Evolutionary conservation across 2,329 filamentous ascomycete species (phyloP), one percentile per base, ranked within the genome.

Genomic region (Aspergillus terreus): DNA sequence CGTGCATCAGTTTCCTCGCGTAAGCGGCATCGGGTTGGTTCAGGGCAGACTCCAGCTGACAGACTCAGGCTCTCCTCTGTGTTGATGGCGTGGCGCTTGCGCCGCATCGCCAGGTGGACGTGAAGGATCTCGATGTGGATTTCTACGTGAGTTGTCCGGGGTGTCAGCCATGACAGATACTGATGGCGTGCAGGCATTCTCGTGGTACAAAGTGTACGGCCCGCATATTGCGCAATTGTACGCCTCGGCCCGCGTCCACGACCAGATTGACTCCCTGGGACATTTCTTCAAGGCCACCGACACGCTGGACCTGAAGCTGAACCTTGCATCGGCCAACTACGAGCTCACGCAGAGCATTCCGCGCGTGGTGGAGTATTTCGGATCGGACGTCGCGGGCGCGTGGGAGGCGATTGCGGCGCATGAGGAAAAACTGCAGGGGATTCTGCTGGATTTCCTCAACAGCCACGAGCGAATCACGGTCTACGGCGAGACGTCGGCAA

Each of bases 201-300:
- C 80, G 0, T 92, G 87, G 88, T 92, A 92, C 71, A 92, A 92
- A 67, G 82, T 91, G 1, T 92, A 87, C 63, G 88, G 88, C 0
- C 88, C 88, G 1, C 88, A 92, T 59, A 77, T 91, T 1, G 79
- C 87, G 0, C 80, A 86, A 56, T 73, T 92, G 1, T 92, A 90
- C 63, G 86, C 81, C 4, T 82, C 82, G 21, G 73, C 74, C 4
- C 62, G 68, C 0, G 83, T 82, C 0, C 82, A 86, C 53, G 62
- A 78, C 14, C 68, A 78, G 44, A 73, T 90, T 49, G 71, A 71
- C 4, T 81, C 82, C 0, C 67, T 85, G 0, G 80, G 81, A 0
- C 86, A 90, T 63, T 88, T 80, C 71, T 90, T 90, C 76, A 88
- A 88, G 60, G 66, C 72, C 7, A 61, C 62, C 2, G 70, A 74